Percentiles rank a stretch among this genome's conserved stretches.
These are phyloP conservation scores for Oryza rufipogon DNA, from an alignment of 176 grass and related monocot species.

Conservation along the genomic window DNA sequence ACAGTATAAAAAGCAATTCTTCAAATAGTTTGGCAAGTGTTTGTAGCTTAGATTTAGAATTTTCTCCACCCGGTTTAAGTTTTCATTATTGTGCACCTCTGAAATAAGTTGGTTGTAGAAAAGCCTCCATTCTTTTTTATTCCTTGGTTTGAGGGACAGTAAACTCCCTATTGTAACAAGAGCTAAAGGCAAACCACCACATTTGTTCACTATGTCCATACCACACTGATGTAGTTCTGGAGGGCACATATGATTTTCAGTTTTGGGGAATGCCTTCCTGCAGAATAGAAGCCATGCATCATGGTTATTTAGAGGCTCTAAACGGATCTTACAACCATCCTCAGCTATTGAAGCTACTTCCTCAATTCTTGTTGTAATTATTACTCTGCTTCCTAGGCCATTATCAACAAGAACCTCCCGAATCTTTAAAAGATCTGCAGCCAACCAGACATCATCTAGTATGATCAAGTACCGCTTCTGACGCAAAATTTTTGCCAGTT, in stretches of 20 bases:
- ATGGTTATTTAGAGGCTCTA: not conserved
- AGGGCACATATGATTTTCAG: not conserved
- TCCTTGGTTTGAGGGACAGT: not conserved
- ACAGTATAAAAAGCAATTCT: not conserved
- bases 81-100: not conserved
- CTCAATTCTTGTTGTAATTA: not conserved
- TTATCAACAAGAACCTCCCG: too few species aligned
- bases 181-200: not conserved
- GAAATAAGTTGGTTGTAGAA: not conserved
- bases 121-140: not conserved
- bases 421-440: too few species aligned
- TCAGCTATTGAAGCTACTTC: not conserved
- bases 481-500: not conserved
- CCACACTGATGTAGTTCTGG: too few species aligned
- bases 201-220: too few species aligned
- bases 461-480: slow-evolving; percentile 47
- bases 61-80: too few species aligned
- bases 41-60: too few species aligned
- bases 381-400: slow-evolving; percentile 6
- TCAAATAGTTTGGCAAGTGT: too few species aligned
- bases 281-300: not conserved
- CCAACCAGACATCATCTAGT: slow-evolving; percentile 50
- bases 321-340: not conserved
- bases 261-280: not conserved
- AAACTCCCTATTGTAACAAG: not conserved